These are phyloP conservation scores for Solanum neorickii DNA, from an alignment of 257 asterid genomes.

Conservation along the genomic window DNA sequence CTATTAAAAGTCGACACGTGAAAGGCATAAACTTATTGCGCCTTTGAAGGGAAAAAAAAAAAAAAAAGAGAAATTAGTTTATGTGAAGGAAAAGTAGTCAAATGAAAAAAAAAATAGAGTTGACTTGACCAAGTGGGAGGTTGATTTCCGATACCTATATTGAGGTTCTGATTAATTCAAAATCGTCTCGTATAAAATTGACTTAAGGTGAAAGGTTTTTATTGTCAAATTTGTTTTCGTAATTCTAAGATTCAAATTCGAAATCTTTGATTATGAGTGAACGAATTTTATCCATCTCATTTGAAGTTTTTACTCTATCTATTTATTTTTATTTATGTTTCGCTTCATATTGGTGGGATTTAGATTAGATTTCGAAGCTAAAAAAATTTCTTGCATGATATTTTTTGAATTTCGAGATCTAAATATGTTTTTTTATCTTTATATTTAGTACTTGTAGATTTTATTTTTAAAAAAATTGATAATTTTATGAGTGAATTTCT, in stretches of 20 bases:
- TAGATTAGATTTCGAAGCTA: not conserved
- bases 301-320: not conserved
- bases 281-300: not conserved
- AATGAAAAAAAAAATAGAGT: not conserved
- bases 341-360: not conserved
- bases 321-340: not conserved
- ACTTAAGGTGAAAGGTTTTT: not conserved
- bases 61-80: not conserved
- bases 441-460: no score
- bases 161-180: not conserved
- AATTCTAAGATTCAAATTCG: not conserved
- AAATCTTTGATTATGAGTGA: fast-evolving
- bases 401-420: not conserved
- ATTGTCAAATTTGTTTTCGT: not conserved
- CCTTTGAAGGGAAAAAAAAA: not conserved
- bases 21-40: not conserved
- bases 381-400: not conserved
- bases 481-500: no score
- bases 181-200: not conserved
- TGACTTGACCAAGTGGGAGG: not conserved
- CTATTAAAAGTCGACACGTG: conserved; percentile 21
- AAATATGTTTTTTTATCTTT: no score
- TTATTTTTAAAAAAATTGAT: no score
- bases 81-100: not conserved
- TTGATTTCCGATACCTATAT: not conserved